Evolutionary conservation across 331 rosid species (phyloP).

Genomic region (Quercus phellos): DNA sequence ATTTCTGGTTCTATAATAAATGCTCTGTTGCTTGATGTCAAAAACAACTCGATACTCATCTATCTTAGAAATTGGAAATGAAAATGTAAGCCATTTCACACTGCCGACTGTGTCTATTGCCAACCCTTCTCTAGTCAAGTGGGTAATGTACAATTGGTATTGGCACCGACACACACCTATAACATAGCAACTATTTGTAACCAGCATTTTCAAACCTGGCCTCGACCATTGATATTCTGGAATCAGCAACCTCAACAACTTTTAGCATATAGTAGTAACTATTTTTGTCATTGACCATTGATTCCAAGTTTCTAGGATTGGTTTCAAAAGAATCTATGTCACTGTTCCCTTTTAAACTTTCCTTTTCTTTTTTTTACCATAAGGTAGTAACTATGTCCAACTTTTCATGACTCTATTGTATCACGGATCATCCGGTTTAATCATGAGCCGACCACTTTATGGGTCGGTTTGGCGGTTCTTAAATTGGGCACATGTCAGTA

Average conservation of each 20-base stretch:
- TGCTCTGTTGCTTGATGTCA: neutral
- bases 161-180: neutral
- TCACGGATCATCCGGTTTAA: too few relatives aligned
- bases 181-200: neutral
- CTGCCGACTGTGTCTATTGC: neutral
- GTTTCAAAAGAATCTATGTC: neutral
- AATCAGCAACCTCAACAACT: neutral
- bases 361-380: too few relatives aligned
- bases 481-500: neutral
- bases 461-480: conserved; percentile 20
- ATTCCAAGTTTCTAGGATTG: neutral
- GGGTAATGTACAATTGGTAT: neutral
- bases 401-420: too few relatives aligned
- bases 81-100: neutral
- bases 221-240: neutral
- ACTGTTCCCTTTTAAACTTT: neutral
- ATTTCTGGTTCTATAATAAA: neutral
- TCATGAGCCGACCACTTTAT: conserved; percentile 10
- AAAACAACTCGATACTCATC: neutral
- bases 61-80: neutral
- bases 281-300: neutral
- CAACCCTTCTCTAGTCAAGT: neutral
- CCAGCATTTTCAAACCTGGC: neutral
- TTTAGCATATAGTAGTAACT: neutral
- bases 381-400: too few relatives aligned